Evolutionary conservation across 768 basidiomycete species (phyloP).

Genomic region (Podaxis rugospora): DNA sequence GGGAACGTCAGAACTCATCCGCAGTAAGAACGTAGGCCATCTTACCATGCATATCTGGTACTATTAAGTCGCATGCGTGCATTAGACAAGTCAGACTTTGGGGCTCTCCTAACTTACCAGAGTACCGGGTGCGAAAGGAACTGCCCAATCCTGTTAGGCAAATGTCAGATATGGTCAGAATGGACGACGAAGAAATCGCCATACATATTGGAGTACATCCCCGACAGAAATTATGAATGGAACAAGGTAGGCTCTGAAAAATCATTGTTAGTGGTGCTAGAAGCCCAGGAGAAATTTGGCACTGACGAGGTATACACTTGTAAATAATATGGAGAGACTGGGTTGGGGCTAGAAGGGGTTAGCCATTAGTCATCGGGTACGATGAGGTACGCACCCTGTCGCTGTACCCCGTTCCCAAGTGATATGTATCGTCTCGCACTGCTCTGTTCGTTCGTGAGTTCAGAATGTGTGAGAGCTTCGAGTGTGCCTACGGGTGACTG

Average conservation of each 20-base stretch:
- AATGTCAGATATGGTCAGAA: background rate
- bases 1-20: background rate
- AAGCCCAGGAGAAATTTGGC: background rate
- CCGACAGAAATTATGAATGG: slow-evolving; percentile 52
- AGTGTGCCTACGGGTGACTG: slow-evolving; percentile 31
- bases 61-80: slow-evolving; percentile 21
- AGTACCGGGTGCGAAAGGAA: slow-evolving; percentile 57
- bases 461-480: background rate
- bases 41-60: slow-evolving; percentile 69
- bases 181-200: slow-evolving; percentile 16
- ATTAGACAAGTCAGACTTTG: background rate
- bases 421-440: slow-evolving; percentile 41
- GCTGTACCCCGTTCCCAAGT: slow-evolving; percentile 35
- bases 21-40: background rate
- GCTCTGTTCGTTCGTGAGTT: slow-evolving; percentile 23
- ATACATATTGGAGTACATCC: slow-evolving; percentile 39
- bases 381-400: slow-evolving; percentile 29
- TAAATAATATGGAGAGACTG: slow-evolving; percentile 52
- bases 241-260: slow-evolving; percentile 39
- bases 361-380: slow-evolving; percentile 2
- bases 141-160: slow-evolving; percentile 44
- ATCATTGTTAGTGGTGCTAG: background rate
- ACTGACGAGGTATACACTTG: slow-evolving; percentile 61
- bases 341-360: slow-evolving; percentile 41
- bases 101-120: slow-evolving; percentile 27